phyloP scores from a whole-genome alignment of 768 basidiomycete species.

The Hypholoma fasciculare region DNA sequence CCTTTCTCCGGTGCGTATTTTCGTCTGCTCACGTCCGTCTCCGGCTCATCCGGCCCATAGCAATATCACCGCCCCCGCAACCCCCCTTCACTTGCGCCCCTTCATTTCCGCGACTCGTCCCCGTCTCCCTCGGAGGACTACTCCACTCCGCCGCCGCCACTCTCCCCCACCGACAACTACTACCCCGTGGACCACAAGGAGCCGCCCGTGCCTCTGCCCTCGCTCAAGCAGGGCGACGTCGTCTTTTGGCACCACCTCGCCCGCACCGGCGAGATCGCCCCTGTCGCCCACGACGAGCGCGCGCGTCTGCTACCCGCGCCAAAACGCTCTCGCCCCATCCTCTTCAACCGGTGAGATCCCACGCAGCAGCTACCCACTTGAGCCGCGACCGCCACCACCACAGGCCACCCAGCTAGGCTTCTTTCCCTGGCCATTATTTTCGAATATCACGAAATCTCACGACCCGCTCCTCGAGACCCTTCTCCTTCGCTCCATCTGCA shows the following conservation, averaged over 20 bases:
- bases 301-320: constrained; percentile 37
- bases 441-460: neutral
- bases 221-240: constrained; percentile 57
- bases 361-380: too few relatives aligned
- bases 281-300: constrained; percentile 60
- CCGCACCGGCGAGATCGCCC: constrained; percentile 72
- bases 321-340: constrained; percentile 14
- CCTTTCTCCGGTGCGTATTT: too few relatives aligned
- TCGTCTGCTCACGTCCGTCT: too few relatives aligned
- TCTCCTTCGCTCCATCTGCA: neutral
- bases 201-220: constrained; percentile 30
- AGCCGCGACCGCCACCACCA: too few relatives aligned
- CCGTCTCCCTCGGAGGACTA: neutral
- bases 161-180: neutral
- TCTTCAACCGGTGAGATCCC: constrained; percentile 34
- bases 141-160: neutral
- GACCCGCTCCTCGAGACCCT: neutral
- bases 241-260: constrained; percentile 78
- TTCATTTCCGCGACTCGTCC: too few relatives aligned
- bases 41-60: too few relatives aligned
- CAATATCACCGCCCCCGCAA: too few relatives aligned
- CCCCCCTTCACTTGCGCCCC: too few relatives aligned
- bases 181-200: constrained; percentile 40
- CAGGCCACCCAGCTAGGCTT: neutral
- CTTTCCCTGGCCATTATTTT: neutral